Evolutionary conservation across 179 eudicot genomes (phyloP), one percentile per base, ranked within the genome.

Genomic region (Silene noctiflora): DNA sequence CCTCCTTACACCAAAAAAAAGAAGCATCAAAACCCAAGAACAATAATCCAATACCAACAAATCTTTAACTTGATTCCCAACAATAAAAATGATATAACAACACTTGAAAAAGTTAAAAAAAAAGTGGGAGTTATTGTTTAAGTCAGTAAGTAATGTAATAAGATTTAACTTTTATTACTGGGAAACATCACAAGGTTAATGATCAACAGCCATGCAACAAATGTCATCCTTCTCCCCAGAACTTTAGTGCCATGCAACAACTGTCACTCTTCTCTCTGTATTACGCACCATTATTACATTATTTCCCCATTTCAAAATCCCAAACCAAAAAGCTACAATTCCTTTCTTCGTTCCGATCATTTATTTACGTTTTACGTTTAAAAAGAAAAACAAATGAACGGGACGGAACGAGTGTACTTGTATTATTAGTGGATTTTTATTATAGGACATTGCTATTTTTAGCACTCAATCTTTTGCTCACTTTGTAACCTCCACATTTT

Each of bases 141-240:
- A 39, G 17, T 12, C 17, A 51, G 58, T 51, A 51, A 51, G 20
- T 19, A 20, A 60, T 19, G 65, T 6, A 7, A 39, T 39, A 39
- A 39, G 46, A 39, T 39, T 39, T 7, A 39, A 39, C 46, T 39
- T 39, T 39, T 39, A 2, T 17, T 39, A 68, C 55, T 42, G 46
- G 72, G 72, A 68, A 42, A 42, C 20, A 68, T 20, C 24, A 53
- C 4, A 29, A 29, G 44, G 21, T 46, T 14, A 22, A 71, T 51
- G 69, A 82, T 75, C 84, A 82, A 78, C 84, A 27, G 69, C 27
- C 56, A 67, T 55, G 67, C 58, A 55, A 53, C 84, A 82, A 78
- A 73, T 79, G 78, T 44, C 81, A 74, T 11, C 6, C 16, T 10
- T 9, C 12, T 51, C 29, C 72, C 53, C 73, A 76, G 59, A 76